Percentiles rank a stretch among this genome's conserved stretches.
Evolutionary conservation across 306 rosid species (phyloP).

Genomic region (Cucurbita moschata): DNA sequence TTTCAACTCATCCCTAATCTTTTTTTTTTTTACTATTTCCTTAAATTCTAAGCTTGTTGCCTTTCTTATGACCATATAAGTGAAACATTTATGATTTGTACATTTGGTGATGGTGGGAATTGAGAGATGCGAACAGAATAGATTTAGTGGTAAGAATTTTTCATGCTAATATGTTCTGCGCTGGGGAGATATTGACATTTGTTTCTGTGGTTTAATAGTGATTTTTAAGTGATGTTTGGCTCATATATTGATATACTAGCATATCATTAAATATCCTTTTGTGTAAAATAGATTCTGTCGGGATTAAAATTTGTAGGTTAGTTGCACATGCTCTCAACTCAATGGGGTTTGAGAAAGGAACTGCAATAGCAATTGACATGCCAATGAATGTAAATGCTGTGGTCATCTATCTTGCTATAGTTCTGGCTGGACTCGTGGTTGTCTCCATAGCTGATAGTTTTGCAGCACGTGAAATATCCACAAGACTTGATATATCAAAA

Average conservation of each 20-base stretch:
- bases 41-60: not conserved
- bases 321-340: constrained; percentile 66
- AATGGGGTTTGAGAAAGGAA: constrained; percentile 62
- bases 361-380: constrained; percentile 93
- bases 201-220: not conserved
- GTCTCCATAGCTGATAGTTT: constrained; percentile 98
- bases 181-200: not conserved
- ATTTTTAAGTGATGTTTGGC: not conserved
- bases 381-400: constrained; percentile 75
- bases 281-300: constrained; percentile 10
- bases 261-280: not conserved
- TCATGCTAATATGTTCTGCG: not conserved
- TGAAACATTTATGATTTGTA: not conserved
- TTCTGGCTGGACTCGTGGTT: constrained; percentile 73
- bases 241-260: not conserved
- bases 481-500: constrained; percentile 63
- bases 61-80: not conserved
- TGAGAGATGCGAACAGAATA: not conserved
- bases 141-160: not conserved
- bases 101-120: not conserved
- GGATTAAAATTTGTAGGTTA: constrained; percentile 43
- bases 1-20: not conserved
- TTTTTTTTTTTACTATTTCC: not conserved
- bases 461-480: constrained; percentile 77
- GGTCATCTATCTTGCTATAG: constrained; percentile 74